Evolutionary conservation across 345 rosid species (phyloP).

Genomic region (Cardamine chenopodiifolia): DNA sequence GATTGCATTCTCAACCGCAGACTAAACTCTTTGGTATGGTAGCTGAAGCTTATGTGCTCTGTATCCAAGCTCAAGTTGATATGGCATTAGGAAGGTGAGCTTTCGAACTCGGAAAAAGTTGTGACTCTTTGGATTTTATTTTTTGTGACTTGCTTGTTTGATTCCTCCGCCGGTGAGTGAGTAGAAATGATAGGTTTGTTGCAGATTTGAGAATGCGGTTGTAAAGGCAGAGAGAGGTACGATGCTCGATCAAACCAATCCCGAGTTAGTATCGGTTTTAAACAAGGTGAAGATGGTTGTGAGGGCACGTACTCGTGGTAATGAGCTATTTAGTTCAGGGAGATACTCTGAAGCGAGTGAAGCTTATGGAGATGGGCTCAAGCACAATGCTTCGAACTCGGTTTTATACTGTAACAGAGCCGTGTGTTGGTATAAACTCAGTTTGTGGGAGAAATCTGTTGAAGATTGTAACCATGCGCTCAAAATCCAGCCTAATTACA

Average conservation of each 20-base stretch:
- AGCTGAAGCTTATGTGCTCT: conserved; percentile 70
- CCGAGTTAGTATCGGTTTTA: conserved; percentile 58
- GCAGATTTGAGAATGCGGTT: conserved; percentile 94
- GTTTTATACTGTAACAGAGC: conserved; percentile 97
- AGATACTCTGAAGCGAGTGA: conserved; percentile 80
- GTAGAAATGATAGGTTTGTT: conserved; percentile 56
- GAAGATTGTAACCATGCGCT: conserved; percentile 90
- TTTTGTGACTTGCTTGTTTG: conserved; percentile 21
- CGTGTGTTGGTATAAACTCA: conserved; percentile 95
- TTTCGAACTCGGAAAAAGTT: conserved; percentile 24
- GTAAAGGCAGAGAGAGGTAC: conserved; percentile 78
- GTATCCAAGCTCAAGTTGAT: conserved; percentile 78
- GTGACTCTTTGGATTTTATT: background rate
- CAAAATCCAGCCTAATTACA: conserved; percentile 67
- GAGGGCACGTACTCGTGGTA: conserved; percentile 78
- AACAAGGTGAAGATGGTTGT: conserved; percentile 73
- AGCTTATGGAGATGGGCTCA: conserved; percentile 96
- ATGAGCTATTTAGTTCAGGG: conserved; percentile 77
- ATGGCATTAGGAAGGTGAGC: conserved; percentile 96
- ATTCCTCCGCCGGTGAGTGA: conserved; percentile 37
- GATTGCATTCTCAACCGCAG: conserved; percentile 27
- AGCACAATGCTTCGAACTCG: conserved; percentile 59
- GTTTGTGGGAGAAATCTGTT: conserved; percentile 80
- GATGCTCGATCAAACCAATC: conserved; percentile 57
- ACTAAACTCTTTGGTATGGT: conserved; percentile 68